phyloP scores from a whole-genome alignment of 164 flowering plant genomes.

The Echeveria elegans region DNA sequence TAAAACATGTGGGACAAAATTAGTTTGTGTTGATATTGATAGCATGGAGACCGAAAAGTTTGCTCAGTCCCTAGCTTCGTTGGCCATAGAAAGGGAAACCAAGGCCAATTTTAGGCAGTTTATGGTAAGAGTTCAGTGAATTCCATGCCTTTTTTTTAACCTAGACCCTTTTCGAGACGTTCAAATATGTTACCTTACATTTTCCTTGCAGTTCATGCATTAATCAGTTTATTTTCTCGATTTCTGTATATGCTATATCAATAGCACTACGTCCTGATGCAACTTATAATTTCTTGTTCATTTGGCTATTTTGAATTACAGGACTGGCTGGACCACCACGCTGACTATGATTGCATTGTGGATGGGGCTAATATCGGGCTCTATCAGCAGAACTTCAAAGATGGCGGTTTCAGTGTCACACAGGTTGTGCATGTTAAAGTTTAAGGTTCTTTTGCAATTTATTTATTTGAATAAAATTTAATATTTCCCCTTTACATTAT shows the following conservation, averaged over 20 bases:
- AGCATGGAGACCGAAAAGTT: constrained; percentile 60
- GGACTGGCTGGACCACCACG: constrained; percentile 69
- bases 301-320: constrained; percentile 11
- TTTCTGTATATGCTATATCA: no score
- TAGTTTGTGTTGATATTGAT: constrained; percentile 74
- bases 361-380: constrained; percentile 89
- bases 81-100: constrained; percentile 72
- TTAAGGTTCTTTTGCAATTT: no score
- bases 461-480: no score
- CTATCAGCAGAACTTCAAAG: constrained; percentile 79
- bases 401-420: constrained; percentile 66
- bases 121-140: no score
- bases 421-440: constrained; percentile 55
- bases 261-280: background rate
- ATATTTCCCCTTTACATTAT: background rate
- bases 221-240: no score
- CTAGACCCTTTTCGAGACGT: no score
- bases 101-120: constrained; percentile 51
- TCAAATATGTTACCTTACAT: no score
- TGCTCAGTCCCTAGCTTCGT: constrained; percentile 51
- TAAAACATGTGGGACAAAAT: constrained; percentile 35
- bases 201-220: no score
- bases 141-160: no score
- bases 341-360: constrained; percentile 55
- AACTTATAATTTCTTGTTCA: background rate